Evolutionary conservation across 1,284 basidiomycete genomes (phyloP).

Genomic region (Austroboletus niveus): DNA sequence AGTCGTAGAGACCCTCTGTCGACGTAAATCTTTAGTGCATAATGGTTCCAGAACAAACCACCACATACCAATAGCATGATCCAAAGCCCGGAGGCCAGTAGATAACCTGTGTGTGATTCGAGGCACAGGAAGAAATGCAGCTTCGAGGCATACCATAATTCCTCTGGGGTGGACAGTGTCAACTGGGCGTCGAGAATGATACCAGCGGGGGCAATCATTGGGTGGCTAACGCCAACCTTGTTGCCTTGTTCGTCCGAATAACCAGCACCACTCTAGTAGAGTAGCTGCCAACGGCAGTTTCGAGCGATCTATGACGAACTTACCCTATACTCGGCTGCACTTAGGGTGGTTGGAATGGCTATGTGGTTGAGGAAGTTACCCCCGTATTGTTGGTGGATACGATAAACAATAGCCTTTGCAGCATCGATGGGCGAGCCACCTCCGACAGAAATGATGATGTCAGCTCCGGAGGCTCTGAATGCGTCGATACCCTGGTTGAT

Average conservation of each 20-base stretch:
- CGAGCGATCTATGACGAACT: slow-evolving; percentile 15
- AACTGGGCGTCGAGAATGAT: slow-evolving; percentile 80
- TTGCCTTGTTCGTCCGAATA: slow-evolving; percentile 71
- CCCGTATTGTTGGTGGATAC: slow-evolving; percentile 54
- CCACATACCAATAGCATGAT: slow-evolving; percentile 71
- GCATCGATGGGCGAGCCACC: slow-evolving; percentile 82
- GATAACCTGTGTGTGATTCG: slow-evolving; percentile 55
- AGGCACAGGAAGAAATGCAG: slow-evolving; percentile 13
- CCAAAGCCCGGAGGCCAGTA: slow-evolving; percentile 72
- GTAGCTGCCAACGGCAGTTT: slow-evolving; percentile 7
- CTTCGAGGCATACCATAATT: slow-evolving; percentile 56
- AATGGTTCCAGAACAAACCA: neutral
- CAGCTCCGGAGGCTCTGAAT: slow-evolving; percentile 56
- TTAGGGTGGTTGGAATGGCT: slow-evolving; percentile 79
- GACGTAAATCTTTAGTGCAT: neutral
- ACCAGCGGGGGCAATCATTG: slow-evolving; percentile 59
- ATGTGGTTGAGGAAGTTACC: slow-evolving; percentile 52
- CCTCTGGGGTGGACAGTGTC: slow-evolving; percentile 70
- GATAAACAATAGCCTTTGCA: slow-evolving; percentile 66
- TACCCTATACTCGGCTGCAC: slow-evolving; percentile 76
- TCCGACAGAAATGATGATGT: slow-evolving; percentile 71
- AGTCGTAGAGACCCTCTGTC: slow-evolving; percentile 68
- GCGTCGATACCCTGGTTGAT: slow-evolving; percentile 61
- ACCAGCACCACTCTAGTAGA: slow-evolving; percentile 52
- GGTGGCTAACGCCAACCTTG: slow-evolving; percentile 58